A percentile compares a stretch with the other conserved stretches of the same genome.
These are phyloP conservation scores for Puccinellia tenuiflora DNA, from an alignment of 176 grass and related monocot genomes.

Conservation along the genomic window DNA sequence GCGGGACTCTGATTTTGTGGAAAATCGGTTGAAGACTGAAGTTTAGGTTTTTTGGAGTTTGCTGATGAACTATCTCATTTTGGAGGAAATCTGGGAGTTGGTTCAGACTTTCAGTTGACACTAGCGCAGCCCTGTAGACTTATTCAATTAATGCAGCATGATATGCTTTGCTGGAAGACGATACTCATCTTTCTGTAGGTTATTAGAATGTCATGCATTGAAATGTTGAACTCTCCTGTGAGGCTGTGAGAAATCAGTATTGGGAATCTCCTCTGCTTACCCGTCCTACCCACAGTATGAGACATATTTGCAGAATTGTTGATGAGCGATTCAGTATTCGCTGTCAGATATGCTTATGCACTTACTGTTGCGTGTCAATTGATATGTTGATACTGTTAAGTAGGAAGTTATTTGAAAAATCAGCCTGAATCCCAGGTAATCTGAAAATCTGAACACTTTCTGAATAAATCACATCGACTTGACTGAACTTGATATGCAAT, in stretches of 20 bases:
- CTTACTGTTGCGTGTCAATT: background rate
- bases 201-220: too few species aligned
- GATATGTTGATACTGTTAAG: background rate
- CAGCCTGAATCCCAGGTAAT: too few species aligned
- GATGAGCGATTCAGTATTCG: background rate
- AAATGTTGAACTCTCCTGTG: background rate
- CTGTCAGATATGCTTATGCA: background rate
- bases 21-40: background rate
- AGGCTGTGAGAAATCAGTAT: background rate
- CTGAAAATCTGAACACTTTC: too few species aligned
- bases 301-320: background rate
- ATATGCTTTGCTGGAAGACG: background rate
- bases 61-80: background rate
- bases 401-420: too few species aligned
- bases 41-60: background rate
- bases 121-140: background rate
- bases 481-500: too few species aligned
- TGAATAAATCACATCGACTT: too few species aligned
- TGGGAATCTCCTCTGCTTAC: background rate
- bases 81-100: background rate
- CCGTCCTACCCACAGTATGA: background rate
- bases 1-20: background rate
- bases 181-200: background rate
- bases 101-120: background rate
- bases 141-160: background rate